Conservation (phyloP, 257 asterid genomes). For the Solanum paucissectum region DNA sequence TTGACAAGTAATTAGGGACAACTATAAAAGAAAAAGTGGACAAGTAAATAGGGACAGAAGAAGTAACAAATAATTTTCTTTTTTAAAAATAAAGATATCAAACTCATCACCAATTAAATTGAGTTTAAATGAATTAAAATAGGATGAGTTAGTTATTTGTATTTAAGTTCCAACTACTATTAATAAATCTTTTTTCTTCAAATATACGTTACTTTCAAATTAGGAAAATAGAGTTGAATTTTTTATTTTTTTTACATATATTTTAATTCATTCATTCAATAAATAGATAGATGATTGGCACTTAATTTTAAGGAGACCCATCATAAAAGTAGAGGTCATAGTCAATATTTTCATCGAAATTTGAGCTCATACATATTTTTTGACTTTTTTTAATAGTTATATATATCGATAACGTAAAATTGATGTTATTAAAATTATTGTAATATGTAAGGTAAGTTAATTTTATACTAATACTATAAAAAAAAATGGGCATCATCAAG, state of each 20-base stretch:
- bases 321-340: neutral
- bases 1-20: too few species aligned
- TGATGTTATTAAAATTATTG: neutral
- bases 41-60: too few species aligned
- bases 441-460: neutral
- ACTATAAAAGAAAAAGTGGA: too few species aligned
- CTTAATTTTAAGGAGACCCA: neutral
- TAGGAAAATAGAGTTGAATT: neutral
- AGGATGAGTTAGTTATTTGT: neutral
- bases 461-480: neutral
- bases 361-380: neutral
- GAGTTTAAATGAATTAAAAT: neutral
- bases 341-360: neutral
- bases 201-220: slow-evolving; percentile 10
- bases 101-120: neutral
- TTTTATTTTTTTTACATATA: neutral
- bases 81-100: neutral
- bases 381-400: rapidly evolving
- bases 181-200: neutral
- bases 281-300: neutral
- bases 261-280: neutral
- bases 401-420: neutral
- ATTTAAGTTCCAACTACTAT: neutral
- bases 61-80: neutral
- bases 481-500: neutral